phyloP scores from a whole-genome alignment of 192 early-diverging fungal species.

The Coemansia sp. region DNA sequence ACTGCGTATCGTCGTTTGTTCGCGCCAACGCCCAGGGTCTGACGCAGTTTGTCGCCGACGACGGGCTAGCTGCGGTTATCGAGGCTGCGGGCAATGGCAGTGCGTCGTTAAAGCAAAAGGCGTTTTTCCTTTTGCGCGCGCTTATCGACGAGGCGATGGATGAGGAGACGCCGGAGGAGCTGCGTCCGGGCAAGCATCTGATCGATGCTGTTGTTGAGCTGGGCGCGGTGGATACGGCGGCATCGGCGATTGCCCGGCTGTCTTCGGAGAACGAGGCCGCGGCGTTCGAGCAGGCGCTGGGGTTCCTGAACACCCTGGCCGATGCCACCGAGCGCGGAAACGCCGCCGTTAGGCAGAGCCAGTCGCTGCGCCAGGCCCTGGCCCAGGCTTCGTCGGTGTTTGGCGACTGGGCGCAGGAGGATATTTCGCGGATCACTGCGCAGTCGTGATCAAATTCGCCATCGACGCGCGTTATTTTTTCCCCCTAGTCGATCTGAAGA shows the following conservation, averaged over 20 bases:
- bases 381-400: conserved; percentile 5
- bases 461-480: background rate
- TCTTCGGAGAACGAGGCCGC: conserved; percentile 30
- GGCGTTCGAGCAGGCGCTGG: conserved; percentile 32
- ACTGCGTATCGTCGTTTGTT: conserved; percentile 67
- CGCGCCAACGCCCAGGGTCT: conserved; percentile 59
- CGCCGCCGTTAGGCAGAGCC: conserved; percentile 11
- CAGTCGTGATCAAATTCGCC: background rate
- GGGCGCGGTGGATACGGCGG: conserved; percentile 51
- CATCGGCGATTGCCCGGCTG: conserved; percentile 50
- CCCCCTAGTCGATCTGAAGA: background rate
- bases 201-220: conserved; percentile 48
- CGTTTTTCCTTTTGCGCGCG: conserved; percentile 62
- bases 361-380: conserved; percentile 7
- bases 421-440: background rate
- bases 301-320: conserved; percentile 20
- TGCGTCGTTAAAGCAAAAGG: conserved; percentile 37
- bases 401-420: conserved; percentile 14
- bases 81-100: conserved; percentile 43
- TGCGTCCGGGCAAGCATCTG: conserved; percentile 36
- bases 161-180: conserved; percentile 23
- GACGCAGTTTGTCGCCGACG: conserved; percentile 53
- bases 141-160: conserved; percentile 62
- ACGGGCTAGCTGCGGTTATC: conserved; percentile 52
- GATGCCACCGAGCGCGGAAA: conserved; percentile 21